A percentile compares a stretch with the other conserved stretches of the same genome.
phyloP scores from a whole-genome alignment of 2,329 filamentous ascomycete species.

The Exophiala alcalophila region DNA sequence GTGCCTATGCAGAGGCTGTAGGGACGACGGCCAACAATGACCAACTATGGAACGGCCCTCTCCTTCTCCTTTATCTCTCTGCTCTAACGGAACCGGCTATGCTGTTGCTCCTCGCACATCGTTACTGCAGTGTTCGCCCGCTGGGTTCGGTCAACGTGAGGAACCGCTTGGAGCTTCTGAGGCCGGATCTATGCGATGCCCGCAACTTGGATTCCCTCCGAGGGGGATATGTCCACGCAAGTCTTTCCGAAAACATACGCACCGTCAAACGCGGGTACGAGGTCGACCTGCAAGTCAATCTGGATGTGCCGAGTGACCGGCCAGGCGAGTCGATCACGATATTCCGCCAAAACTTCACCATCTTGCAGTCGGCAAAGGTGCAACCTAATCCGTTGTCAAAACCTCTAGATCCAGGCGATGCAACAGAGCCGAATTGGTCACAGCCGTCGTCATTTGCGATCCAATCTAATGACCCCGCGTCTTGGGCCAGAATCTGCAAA shows the following conservation, averaged over 20 bases:
- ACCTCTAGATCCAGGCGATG: neutral
- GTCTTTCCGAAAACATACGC: constrained; percentile 3
- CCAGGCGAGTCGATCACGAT: neutral
- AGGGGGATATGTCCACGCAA: constrained; percentile 1
- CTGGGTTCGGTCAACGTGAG: constrained; percentile 21
- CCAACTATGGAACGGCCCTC: neutral
- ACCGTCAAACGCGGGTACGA: constrained; percentile 22
- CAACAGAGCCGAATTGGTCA: neutral
- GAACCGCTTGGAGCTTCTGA: constrained; percentile 20
- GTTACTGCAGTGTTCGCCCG: constrained; percentile 11
- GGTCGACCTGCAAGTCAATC: constrained; percentile 16
- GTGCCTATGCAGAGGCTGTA: constrained; percentile 2
- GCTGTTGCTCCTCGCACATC: constrained; percentile 18
- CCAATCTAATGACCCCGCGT: constrained; percentile 2
- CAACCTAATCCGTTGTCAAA: neutral
- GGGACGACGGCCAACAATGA: neutral
- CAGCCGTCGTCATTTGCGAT: neutral
- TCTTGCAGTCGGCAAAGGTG: constrained; percentile 17
- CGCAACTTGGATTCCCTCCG: neutral
- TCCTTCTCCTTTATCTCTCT: constrained; percentile 12
- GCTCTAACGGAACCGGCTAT: constrained; percentile 24
- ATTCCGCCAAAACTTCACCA: constrained; percentile 22
- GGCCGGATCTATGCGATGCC: constrained; percentile 11
- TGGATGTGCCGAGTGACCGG: constrained; percentile 5
- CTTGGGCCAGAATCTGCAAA: constrained; percentile 22